Conservation (phyloP, 192 early-diverging fungal species). For the Fimicolochytrium jonesii region DNA sequence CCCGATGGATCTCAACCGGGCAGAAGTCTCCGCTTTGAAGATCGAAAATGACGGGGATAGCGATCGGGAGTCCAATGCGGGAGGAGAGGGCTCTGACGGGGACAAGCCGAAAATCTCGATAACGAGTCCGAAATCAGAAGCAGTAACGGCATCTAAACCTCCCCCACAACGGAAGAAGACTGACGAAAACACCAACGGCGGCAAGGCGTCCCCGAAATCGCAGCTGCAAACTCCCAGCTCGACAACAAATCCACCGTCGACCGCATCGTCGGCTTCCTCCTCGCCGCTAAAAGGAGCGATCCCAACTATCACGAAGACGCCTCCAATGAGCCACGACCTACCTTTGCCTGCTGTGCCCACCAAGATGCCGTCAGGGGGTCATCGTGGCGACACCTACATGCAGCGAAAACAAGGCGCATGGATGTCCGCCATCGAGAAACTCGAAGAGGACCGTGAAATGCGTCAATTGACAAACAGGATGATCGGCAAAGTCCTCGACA, state of each 20-base stretch:
- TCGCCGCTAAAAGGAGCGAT: background rate
- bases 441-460: slow-evolving; percentile 52
- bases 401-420: slow-evolving; percentile 30
- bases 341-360: background rate
- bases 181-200: too few relatives aligned
- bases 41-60: slow-evolving; percentile 10
- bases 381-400: slow-evolving; percentile 11
- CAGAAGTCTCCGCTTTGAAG: slow-evolving; percentile 19
- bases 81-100: too few relatives aligned
- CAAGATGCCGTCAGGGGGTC: background rate
- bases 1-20: background rate
- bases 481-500: slow-evolving; percentile 76
- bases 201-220: too few relatives aligned
- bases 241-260: background rate
- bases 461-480: slow-evolving; percentile 49
- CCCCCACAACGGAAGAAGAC: too few relatives aligned
- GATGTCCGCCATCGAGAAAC: slow-evolving; percentile 44
- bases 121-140: background rate
- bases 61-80: background rate
- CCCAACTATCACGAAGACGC: slow-evolving; percentile 7
- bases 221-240: too few relatives aligned
- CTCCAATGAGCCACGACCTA: too few relatives aligned
- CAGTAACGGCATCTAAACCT: too few relatives aligned
- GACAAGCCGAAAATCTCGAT: too few relatives aligned
- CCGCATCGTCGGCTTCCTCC: background rate